Base-by-base conservation (phyloP, 116 monocot species). In the Phalaenopsis hybrid region DNA sequence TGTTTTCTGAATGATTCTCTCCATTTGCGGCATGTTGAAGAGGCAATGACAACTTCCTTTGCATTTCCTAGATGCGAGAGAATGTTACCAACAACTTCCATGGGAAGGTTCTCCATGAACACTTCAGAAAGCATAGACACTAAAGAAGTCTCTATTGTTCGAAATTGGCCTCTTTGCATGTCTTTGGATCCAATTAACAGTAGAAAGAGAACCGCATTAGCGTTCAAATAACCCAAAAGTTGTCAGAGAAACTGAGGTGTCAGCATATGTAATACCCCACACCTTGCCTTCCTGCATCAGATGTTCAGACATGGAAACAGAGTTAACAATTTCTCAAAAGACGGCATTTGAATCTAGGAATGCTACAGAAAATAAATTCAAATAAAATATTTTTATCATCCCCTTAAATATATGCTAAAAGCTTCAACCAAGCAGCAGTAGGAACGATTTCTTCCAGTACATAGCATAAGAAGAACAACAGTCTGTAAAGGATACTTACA, bases 71-170 rank as follows among this genome's bases (percentile, higher is more conserved):
- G 61, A 81, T 89, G 95, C 41, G 98, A 95, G 79, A 98, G 98
- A 70, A 98, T 93, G 83, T 93, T 98, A 12, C 98, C 98, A 16
- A 98, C 84, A 45, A 98, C 98, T 85, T 98, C 98, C 63, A 94
- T 85, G 2, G 98, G 98, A 57, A 98, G 89, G 61, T 70, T 72
- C 74, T 98, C 98, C 98, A 98, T 98, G 25, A 16, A 78, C 10
- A 17, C 20, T 6, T 23, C 18, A 28, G 77, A 50, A 12, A 51
- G 11, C 13, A 77, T 48, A 84, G 23, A 11, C 20, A 61, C 28
- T 44, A 23, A 75, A 75, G 1, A 33, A 8, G 7, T 46, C 75
- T 44, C 20, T 63, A 63, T 21, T 1, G 63, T 63, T 63, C 0
- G 25, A 10, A 13, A 72, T 72, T 16, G 12, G 18, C 31, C 75